Base-by-base conservation (phyloP, 2,329 filamentous ascomycete species). In the Apiospora arundinis region DNA sequence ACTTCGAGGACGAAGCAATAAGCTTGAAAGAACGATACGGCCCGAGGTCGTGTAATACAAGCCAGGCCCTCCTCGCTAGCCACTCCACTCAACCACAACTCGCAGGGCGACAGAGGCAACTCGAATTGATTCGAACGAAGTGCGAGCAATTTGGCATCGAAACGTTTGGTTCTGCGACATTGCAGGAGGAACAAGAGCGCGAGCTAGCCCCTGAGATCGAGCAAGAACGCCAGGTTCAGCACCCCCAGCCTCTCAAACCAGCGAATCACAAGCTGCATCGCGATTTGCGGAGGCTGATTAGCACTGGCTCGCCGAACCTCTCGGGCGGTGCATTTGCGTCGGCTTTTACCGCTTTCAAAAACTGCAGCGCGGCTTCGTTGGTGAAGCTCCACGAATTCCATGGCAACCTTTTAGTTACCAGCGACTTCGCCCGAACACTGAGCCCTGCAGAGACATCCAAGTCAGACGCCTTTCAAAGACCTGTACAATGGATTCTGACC, bases 131-230 rank as follows among this genome's bases (percentile, higher is more conserved):
- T 68, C 56, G 70, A 14, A 48, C 73, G 2, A 81, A 81, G 37
- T 86, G 84, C 71, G 67, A 72, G 0, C 77, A 84, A 18, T 83
- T 85, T 70, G 77, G 77, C 0, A 74, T 78, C 5, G 49, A 74
- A 0, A 73, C 80, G 2, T 75, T 75, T 14, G 74, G 77, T 0
- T 75, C 81, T 0, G 81, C 82, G 0, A 79, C 80, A 0, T 79
- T 92, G 0, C 81, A 88, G 2, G 90, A 93, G 75, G 92, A 94
- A 71, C 90, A 93, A 74, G 92, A 94, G 76, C 84, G 91, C 0
- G 92, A 93, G 73, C 81, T 94, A 0, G 84, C 89, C 0, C 90
- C 89, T 0, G 91, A 94, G 72, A 85, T 88, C 0, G 89, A 93
- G 74, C 80, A 86, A 37, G 89, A 93, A 75, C 81, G 85, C 0